Evolutionary conservation across 192 early-diverging fungal genomes (phyloP).

Genomic region (Linnemannia elongata): DNA sequence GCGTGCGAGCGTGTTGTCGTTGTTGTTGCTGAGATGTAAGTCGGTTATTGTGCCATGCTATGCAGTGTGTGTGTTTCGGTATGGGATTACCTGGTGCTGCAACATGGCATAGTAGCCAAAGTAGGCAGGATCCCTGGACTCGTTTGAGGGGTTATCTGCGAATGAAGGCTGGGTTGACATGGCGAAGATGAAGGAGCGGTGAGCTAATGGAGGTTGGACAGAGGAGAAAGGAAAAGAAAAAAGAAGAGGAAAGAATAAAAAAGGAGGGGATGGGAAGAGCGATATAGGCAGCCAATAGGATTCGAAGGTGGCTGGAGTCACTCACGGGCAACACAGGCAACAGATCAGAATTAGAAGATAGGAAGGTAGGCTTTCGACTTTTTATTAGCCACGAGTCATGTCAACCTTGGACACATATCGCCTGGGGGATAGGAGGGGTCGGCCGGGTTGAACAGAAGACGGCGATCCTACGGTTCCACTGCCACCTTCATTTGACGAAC

Average conservation of each 20-base stretch:
- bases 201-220: background rate
- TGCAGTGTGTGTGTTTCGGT: background rate
- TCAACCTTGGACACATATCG: too few relatives aligned
- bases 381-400: background rate
- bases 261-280: background rate
- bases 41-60: background rate
- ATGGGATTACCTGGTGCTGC: slow-evolving; percentile 75
- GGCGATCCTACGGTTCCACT: background rate
- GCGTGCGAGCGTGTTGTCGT: background rate
- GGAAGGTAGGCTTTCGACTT: background rate
- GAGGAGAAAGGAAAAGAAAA: background rate
- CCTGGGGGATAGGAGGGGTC: background rate
- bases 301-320: background rate
- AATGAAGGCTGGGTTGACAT: slow-evolving; percentile 57
- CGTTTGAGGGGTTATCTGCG: slow-evolving; percentile 53
- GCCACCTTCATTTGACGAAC: background rate
- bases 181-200: background rate
- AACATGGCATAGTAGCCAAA: slow-evolving; percentile 89
- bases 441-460: background rate
- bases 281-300: background rate
- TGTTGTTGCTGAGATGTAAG: too few relatives aligned
- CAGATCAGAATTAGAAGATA: background rate
- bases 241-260: background rate
- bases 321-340: background rate
- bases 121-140: slow-evolving; percentile 77